Conservation (phyloP, 176 grass and related monocot genomes). For the Rhipidocladum racemiflorum region DNA sequence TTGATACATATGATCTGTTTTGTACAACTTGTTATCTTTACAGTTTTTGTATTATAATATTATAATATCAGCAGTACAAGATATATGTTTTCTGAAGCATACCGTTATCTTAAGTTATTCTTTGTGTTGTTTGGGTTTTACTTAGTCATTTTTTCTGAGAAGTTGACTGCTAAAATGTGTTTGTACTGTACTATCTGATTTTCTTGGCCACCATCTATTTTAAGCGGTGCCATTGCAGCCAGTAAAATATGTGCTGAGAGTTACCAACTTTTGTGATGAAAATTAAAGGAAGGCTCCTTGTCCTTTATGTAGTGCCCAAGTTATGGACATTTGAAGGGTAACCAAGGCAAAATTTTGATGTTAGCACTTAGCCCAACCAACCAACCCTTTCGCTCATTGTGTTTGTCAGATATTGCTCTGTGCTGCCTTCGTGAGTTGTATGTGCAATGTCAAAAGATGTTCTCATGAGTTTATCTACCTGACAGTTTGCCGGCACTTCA, state of each 20-base stretch:
- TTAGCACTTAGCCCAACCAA: background rate
- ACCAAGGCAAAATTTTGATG: background rate
- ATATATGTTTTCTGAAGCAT: background rate
- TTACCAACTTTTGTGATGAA: background rate
- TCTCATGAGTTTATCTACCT: background rate
- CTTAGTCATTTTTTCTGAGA: background rate
- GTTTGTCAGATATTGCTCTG: constrained; percentile 3
- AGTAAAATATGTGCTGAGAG: background rate
- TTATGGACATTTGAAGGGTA: constrained; percentile 14
- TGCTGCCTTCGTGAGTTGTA: background rate
- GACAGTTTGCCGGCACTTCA: constrained; percentile 19
- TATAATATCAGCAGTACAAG: background rate
- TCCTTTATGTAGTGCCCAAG: background rate
- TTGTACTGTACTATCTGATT: background rate
- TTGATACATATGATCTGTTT: background rate
- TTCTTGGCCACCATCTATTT: background rate
- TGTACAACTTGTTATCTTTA: background rate
- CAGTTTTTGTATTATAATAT: background rate
- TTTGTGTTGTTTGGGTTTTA: background rate
- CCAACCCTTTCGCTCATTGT: background rate
- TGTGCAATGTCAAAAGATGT: background rate
- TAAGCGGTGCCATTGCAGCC: background rate
- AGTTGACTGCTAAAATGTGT: background rate
- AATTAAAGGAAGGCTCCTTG: background rate
- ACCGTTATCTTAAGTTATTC: background rate